A percentile compares a stretch with the other conserved stretches of the same genome.
Conservation (phyloP, 768 basidiomycete genomes). For the Pisolithus albus region DNA sequence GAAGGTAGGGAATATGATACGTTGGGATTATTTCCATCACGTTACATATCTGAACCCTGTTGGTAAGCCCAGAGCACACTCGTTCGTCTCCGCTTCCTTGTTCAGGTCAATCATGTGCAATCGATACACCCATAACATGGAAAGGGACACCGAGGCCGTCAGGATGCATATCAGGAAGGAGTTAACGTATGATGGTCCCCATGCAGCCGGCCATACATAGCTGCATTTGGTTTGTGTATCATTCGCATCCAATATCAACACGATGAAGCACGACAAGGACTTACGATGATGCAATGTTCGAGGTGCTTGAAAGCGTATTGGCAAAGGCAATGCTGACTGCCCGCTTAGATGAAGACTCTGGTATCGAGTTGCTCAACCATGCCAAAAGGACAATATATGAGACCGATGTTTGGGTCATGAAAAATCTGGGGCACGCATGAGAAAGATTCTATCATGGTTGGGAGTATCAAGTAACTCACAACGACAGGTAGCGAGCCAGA, state of each 20-base stretch:
- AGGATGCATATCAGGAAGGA: slow-evolving; percentile 73
- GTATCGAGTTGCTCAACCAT: slow-evolving; percentile 52
- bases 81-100: slow-evolving; percentile 29
- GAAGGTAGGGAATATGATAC: background rate
- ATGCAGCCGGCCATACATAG: slow-evolving; percentile 58
- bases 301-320: slow-evolving; percentile 72
- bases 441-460: background rate
- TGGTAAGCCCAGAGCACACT: slow-evolving; percentile 27
- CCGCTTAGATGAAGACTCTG: slow-evolving; percentile 75
- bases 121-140: slow-evolving; percentile 44
- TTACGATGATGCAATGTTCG: slow-evolving; percentile 76
- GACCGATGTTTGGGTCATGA: slow-evolving; percentile 67
- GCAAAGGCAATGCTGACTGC: slow-evolving; percentile 78
- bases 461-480: slow-evolving; percentile 32
- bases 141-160: slow-evolving; percentile 41
- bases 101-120: slow-evolving; percentile 37
- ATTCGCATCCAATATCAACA: too few species aligned
- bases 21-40: slow-evolving; percentile 16
- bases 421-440: slow-evolving; percentile 41
- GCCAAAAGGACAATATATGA: slow-evolving; percentile 59
- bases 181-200: slow-evolving; percentile 63
- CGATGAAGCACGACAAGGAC: slow-evolving; percentile 20
- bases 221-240: slow-evolving; percentile 18
- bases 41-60: slow-evolving; percentile 42
- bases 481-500: slow-evolving; percentile 54